phyloP scores from a whole-genome alignment of 1,284 basidiomycete species.

The Veloboletus limbatus region DNA sequence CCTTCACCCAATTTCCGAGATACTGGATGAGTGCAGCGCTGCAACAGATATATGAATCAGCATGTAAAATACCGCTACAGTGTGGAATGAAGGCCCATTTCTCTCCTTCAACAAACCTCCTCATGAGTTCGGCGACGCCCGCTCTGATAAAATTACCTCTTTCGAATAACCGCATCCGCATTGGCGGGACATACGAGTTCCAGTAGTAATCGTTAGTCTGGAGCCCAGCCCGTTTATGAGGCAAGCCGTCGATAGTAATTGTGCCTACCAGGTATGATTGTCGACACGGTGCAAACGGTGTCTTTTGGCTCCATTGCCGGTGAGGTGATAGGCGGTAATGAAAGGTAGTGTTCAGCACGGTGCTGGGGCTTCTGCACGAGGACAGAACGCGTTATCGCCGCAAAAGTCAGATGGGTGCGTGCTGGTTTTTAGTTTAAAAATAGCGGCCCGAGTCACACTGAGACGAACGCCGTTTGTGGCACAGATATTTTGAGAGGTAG shows the following conservation, averaged over 20 bases:
- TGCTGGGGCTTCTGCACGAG: constrained; percentile 1
- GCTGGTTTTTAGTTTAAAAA: constrained; percentile 3
- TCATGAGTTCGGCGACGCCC: constrained; percentile 9
- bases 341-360: constrained; percentile 7
- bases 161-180: constrained; percentile 12
- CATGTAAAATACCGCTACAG: constrained; percentile 7
- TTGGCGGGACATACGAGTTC: background rate
- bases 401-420: background rate
- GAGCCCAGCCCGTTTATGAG: too few species aligned
- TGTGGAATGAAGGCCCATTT: constrained; percentile 3
- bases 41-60: constrained; percentile 10
- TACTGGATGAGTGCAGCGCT: constrained; percentile 8
- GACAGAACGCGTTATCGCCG: constrained; percentile 12
- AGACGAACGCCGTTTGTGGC: constrained; percentile 6
- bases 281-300: constrained; percentile 3
- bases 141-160: constrained; percentile 3
- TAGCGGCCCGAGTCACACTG: background rate
- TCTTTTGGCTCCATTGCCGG: constrained; percentile 10
- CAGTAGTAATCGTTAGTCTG: constrained; percentile 1
- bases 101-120: too few species aligned
- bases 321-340: constrained; percentile 23
- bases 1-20: constrained; percentile 21
- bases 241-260: too few species aligned
- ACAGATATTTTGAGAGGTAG: background rate
- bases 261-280: too few species aligned